Base-by-base conservation (phyloP, 2,329 filamentous ascomycete genomes). In the Neopestalotiopsis rosae region DNA sequence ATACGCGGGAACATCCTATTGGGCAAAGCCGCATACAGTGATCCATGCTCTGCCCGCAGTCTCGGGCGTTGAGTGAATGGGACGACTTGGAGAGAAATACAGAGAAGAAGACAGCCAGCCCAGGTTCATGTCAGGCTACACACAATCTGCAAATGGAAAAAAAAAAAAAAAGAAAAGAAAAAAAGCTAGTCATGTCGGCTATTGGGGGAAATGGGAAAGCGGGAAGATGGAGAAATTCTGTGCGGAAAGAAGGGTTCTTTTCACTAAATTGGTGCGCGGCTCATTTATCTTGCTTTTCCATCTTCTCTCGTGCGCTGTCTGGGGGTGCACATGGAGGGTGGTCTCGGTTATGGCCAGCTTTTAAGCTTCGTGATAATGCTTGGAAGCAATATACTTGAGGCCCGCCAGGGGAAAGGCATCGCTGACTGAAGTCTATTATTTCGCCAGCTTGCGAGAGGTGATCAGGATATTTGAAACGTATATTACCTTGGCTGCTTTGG, bases 1-100 rank as follows among this genome's bases (percentile, higher is more conserved):
- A 34, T 62, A 17, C 45, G 45, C 59, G 59, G 59, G 59, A 62
- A 32, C 13, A 62, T 62, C 59, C 59, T 38, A 62, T 62, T 62
- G 59, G 59, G 10, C 17, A 40, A 6, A 20, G 14, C n/a, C 34
- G 59, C 59, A 38, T 62, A 17, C 34, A 38, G 5, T 34, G n/a
- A 28, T 34, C 59, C 59, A n/a, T 62, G 59, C n/a, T 40, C 9
- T 34, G 57, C 57, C 57, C 34, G n/a, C 30, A 34, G n/a, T 24
- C 9, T 24, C 20, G 45, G 45, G 45, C 45, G 45, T 52, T 28
- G 34, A 38, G 45, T 9, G 17, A 52, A 52, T 52, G 45, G 45
- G 45, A 52, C 45, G 45, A 24, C 14, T n/a, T 20, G 17, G 45
- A 20, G 45, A 24, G 45, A 52, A 2, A n/a, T 17, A 52, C 7